These are phyloP conservation scores for Hymenoscyphus scutula DNA, from an alignment of 2,329 filamentous ascomycete genomes.

Conservation along the genomic window DNA sequence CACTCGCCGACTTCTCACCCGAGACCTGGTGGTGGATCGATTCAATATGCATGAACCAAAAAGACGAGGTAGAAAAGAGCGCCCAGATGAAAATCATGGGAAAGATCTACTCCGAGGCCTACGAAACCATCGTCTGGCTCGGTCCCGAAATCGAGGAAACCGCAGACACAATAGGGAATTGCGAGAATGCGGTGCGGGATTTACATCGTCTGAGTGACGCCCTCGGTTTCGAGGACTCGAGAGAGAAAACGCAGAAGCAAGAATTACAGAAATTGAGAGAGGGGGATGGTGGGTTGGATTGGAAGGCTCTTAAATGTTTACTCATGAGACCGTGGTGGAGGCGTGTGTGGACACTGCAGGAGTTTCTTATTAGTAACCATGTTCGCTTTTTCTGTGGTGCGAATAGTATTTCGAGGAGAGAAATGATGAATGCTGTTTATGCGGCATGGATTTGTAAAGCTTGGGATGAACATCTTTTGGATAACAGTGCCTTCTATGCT, in stretches of 20 bases:
- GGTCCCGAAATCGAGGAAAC: constrained; percentile 9
- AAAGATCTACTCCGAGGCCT: constrained; percentile 19
- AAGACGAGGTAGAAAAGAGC: constrained; percentile 11
- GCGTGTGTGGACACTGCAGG: too few relatives aligned
- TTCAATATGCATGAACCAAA: constrained; percentile 24
- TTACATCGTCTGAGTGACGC: neutral
- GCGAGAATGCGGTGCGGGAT: neutral
- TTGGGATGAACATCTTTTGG: constrained; percentile 5
- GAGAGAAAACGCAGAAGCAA: too few relatives aligned
- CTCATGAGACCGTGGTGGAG: too few relatives aligned
- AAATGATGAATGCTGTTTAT: too few relatives aligned
- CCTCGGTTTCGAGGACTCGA: too few relatives aligned
- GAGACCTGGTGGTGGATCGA: constrained; percentile 24
- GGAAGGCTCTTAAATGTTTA: too few relatives aligned
- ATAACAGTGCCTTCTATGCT: neutral
- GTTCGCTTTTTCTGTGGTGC: too few relatives aligned
- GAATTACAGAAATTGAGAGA: too few relatives aligned
- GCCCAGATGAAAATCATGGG: constrained; percentile 20
- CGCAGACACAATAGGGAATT: neutral
- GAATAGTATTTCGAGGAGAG: too few relatives aligned
- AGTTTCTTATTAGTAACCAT: too few relatives aligned
- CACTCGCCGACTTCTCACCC: too few relatives aligned
- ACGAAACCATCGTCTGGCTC: constrained; percentile 15
- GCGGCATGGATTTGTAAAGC: neutral
- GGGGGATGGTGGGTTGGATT: too few relatives aligned